Evolutionary conservation across 176 grass and related monocot genomes (phyloP).

Genomic region (Avena eriantha): DNA sequence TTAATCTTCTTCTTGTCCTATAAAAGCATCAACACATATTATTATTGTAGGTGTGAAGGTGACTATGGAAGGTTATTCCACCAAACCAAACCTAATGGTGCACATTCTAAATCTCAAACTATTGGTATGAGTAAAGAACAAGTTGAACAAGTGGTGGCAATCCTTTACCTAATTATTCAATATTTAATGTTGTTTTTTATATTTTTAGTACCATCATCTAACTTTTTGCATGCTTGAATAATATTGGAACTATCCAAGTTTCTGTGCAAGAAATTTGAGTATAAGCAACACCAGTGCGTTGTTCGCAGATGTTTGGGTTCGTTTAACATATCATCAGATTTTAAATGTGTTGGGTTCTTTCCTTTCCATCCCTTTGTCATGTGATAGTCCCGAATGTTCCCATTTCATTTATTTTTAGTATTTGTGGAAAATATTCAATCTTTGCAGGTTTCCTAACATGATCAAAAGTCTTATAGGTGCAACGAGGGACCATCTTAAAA

Average conservation of each 20-base stretch:
- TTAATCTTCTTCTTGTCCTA: neutral
- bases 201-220: conserved; percentile 12
- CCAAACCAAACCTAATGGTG: neutral
- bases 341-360: neutral
- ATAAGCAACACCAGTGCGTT: conserved; percentile 25
- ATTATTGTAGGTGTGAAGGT: conserved; percentile 43
- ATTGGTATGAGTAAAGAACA: conserved; percentile 32
- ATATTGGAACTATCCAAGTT: conserved; percentile 40
- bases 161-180: conserved; percentile 19
- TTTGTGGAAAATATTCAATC: neutral
- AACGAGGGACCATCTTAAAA: conserved; percentile 49
- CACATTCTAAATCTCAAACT: conserved; percentile 11
- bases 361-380: no score
- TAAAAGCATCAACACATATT: neutral
- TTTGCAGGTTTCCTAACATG: conserved; percentile 55
- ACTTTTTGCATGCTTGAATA: conserved; percentile 4
- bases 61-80: conserved; percentile 46
- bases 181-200: conserved; percentile 28
- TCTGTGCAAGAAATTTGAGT: conserved; percentile 47
- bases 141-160: conserved; percentile 24
- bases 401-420: neutral
- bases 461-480: conserved; percentile 41
- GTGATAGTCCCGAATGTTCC: neutral
- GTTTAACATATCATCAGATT: neutral
- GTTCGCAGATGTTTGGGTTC: conserved; percentile 3